Evolutionary conservation across 495 filamentous ascomycete genomes (phyloP).

Genomic region (Hypoxylon fuscum): DNA sequence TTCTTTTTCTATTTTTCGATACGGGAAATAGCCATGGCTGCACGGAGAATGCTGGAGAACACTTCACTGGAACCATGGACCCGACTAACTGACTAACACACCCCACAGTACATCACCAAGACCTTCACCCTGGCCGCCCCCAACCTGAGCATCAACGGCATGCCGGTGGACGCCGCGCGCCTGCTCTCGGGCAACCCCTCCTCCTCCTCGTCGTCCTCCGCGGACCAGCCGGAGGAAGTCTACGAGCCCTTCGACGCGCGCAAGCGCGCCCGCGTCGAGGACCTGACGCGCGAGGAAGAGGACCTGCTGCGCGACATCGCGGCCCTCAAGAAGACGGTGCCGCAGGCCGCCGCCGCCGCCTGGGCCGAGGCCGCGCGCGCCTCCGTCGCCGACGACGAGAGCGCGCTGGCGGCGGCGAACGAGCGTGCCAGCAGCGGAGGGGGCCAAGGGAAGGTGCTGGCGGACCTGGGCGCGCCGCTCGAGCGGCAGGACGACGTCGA

Average conservation of each 20-base stretch:
- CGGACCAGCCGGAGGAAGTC: conserved; percentile 58
- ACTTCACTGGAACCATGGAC: neutral
- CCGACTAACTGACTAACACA: conserved; percentile 14
- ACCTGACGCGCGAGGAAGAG: conserved; percentile 75
- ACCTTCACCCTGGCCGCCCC: conserved; percentile 74
- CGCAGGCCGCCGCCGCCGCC: conserved; percentile 62
- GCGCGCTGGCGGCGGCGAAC: conserved; percentile 49
- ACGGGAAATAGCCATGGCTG: too few species aligned
- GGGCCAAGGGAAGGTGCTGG: conserved; percentile 37
- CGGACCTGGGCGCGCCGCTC: conserved; percentile 39
- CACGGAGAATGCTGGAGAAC: too few species aligned
- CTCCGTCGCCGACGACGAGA: conserved; percentile 59
- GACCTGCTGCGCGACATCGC: conserved; percentile 77
- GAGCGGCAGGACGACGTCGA: conserved; percentile 62
- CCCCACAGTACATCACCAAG: conserved; percentile 75
- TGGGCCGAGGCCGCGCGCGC: conserved; percentile 61
- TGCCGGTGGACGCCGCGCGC: conserved; percentile 59
- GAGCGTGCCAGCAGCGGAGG: conserved; percentile 35
- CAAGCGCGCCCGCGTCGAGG: conserved; percentile 71
- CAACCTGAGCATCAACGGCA: conserved; percentile 84
- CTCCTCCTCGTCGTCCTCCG: conserved; percentile 44
- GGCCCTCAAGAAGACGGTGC: conserved; percentile 73
- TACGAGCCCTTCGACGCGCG: conserved; percentile 81
- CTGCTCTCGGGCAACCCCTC: conserved; percentile 48
- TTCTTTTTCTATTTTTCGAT: too few species aligned